Conservation (phyloP, 495 filamentous ascomycete genomes). For the Hypoxylon fuscum region DNA sequence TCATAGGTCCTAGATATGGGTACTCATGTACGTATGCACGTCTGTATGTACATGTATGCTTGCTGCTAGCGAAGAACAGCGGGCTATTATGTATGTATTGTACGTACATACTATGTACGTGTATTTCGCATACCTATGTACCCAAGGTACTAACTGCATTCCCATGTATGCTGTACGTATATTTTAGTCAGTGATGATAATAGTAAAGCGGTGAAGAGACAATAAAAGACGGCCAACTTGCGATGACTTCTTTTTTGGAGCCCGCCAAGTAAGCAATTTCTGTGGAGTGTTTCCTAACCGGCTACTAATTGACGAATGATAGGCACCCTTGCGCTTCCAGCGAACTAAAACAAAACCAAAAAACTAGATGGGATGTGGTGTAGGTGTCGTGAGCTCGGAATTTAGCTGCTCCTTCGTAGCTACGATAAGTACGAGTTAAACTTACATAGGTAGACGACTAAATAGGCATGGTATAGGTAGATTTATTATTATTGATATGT, state of each 20-base stretch:
- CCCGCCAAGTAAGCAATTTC: constrained; percentile 31
- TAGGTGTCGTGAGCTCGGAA: constrained; percentile 29
- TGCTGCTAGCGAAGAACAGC: constrained; percentile 14
- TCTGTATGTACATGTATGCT: constrained; percentile 10
- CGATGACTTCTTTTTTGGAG: constrained; percentile 31
- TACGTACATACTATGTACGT: constrained; percentile 5
- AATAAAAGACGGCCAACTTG: constrained; percentile 21
- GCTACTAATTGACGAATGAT: constrained; percentile 36
- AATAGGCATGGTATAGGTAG: constrained; percentile 12
- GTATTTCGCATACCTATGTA: constrained; percentile 26
- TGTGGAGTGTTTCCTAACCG: constrained; percentile 14
- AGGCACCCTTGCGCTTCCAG: constrained; percentile 2
- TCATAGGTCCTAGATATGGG: not conserved
- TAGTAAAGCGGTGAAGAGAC: constrained; percentile 22
- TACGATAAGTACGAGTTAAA: constrained; percentile 1
- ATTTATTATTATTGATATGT: constrained; percentile 4
- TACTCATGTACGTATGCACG: constrained; percentile 5
- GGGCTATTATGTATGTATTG: constrained; percentile 13
- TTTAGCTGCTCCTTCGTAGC: constrained; percentile 21
- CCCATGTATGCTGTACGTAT: not conserved
- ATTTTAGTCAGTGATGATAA: not conserved
- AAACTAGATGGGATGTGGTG: constrained; percentile 2
- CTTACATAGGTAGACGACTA: not conserved
- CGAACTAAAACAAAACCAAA: constrained; percentile 17
- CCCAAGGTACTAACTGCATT: constrained; percentile 23